Evolutionary conservation across 2,329 filamentous ascomycete genomes (phyloP).

Genomic region (Colletotrichum godetiae): DNA sequence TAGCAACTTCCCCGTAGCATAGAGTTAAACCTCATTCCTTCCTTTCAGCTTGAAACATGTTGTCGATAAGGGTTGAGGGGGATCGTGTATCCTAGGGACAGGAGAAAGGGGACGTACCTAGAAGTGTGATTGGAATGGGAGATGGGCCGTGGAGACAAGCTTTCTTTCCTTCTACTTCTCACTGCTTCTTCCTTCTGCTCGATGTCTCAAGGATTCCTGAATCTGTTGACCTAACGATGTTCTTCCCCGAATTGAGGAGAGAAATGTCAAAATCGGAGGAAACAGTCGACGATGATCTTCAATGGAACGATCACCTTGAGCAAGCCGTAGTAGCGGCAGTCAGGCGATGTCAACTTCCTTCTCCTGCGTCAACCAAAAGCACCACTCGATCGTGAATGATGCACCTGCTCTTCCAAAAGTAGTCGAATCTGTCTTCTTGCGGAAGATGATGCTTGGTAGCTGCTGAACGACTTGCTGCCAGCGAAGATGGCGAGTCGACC

Average conservation of each 20-base stretch:
- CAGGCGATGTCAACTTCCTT: not conserved
- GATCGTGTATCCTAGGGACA: not conserved
- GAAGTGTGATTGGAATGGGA: not conserved
- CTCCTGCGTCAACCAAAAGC: not conserved
- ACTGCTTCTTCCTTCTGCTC: not conserved
- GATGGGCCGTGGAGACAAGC: not conserved
- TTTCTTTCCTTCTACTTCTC: not conserved
- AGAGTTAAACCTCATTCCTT: not conserved
- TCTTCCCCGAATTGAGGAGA: not conserved
- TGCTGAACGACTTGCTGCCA: not conserved
- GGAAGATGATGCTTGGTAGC: not conserved
- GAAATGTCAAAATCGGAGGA: not conserved
- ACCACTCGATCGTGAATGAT: not conserved
- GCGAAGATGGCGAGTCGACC: not conserved
- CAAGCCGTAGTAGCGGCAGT: not conserved
- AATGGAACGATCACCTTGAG: not conserved
- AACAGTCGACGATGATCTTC: not conserved
- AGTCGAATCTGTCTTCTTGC: not conserved
- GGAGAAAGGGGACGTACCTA: not conserved
- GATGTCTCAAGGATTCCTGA: not conserved
- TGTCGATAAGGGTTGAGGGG: no score
- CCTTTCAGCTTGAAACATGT: not conserved
- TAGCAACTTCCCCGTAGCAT: not conserved
- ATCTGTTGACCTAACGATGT: not conserved
- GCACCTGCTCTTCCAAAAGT: not conserved